A percentile compares a stretch with the other conserved stretches of the same genome.
phyloP scores from a whole-genome alignment of 1,284 basidiomycete genomes.

The Microbotryum silenes-acaulis region DNA sequence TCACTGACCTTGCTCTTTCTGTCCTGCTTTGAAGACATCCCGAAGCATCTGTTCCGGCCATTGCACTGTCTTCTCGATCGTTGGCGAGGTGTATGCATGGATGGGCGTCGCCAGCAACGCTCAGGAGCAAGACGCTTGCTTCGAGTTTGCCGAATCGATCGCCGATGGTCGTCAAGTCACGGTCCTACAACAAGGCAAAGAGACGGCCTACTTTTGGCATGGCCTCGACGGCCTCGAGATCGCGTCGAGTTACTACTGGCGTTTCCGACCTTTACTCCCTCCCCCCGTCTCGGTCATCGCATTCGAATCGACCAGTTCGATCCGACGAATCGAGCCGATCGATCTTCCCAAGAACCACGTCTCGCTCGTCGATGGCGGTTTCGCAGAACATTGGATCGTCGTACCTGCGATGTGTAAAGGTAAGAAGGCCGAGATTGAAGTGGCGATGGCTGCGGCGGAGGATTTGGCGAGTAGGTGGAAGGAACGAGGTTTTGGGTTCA shows the following conservation, averaged over 20 bases:
- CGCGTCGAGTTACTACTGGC: constrained; percentile 7
- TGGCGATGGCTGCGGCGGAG: constrained; percentile 14
- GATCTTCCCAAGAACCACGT: constrained; percentile 2
- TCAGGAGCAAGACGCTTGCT: constrained; percentile 11
- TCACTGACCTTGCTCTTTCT: neutral
- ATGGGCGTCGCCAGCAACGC: constrained; percentile 15
- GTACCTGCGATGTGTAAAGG: neutral
- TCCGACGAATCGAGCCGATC: neutral
- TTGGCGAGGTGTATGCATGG: constrained; percentile 27
- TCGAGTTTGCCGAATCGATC: constrained; percentile 24
- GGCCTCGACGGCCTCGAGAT: constrained; percentile 14
- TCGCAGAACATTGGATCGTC: constrained; percentile 15
- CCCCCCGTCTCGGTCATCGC: neutral
- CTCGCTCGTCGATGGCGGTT: constrained; percentile 17
- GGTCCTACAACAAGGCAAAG: constrained; percentile 13
- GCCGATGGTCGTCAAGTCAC: constrained; percentile 15
- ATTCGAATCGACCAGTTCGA: neutral
- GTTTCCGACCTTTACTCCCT: neutral
- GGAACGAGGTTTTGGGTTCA: constrained; percentile 14
- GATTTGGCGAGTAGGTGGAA: constrained; percentile 7
- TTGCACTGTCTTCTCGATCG: constrained; percentile 9
- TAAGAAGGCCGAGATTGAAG: neutral
- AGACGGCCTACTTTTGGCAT: constrained; percentile 23
- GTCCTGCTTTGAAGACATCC: constrained; percentile 1
- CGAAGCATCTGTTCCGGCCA: constrained; percentile 19